These are phyloP conservation scores for Lentinula edodes DNA, from an alignment of 768 basidiomycete genomes.

Conservation along the genomic window DNA sequence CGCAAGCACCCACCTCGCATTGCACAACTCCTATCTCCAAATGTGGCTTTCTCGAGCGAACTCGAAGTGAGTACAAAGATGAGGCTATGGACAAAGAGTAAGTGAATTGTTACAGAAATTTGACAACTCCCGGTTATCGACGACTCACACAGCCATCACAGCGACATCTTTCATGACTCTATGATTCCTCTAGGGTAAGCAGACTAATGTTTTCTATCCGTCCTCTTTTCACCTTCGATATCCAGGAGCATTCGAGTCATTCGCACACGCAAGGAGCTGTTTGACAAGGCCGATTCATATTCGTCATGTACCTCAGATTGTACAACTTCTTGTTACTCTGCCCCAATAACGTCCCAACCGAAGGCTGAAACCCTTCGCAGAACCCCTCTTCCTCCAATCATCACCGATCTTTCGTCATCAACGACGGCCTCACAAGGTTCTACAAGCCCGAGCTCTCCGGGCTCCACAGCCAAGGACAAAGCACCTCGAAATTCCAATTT, in stretches of 20 bases:
- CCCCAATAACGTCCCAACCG: neutral
- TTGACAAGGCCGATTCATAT: conserved; percentile 12
- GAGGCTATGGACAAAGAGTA: neutral
- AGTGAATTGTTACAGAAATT: neutral
- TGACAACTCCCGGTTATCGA: neutral
- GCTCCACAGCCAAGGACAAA: no score
- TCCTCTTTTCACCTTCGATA: neutral
- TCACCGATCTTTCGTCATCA: neutral
- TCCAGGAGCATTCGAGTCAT: conserved; percentile 12
- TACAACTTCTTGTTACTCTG: neutral
- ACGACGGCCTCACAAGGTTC: no score
- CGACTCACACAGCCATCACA: neutral
- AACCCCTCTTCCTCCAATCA: neutral
- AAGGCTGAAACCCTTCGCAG: neutral
- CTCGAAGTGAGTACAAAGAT: neutral
- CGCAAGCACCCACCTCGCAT: neutral
- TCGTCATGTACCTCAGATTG: conserved; percentile 22
- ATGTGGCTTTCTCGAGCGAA: neutral
- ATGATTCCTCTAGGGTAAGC: neutral
- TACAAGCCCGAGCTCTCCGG: neutral
- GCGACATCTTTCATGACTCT: neutral
- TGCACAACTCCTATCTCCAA: neutral
- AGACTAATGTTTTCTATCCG: neutral
- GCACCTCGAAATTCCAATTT: no score
- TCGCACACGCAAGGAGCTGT: conserved; percentile 14